phyloP scores from a whole-genome alignment of 345 rosid genomes.

The Melaleuca quinquenervia region DNA sequence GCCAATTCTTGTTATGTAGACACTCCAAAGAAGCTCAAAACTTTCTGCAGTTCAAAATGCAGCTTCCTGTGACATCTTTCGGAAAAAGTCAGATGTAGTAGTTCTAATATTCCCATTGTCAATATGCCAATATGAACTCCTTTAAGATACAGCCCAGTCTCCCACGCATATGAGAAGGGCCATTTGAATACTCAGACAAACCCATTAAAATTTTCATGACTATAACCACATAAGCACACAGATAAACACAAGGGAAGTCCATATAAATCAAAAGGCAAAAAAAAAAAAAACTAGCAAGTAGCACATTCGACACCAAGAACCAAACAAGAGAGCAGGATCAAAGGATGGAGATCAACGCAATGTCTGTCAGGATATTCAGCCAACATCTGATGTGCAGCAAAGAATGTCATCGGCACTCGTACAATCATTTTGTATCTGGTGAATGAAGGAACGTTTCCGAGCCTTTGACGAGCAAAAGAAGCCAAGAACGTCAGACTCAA shows the following conservation, averaged over 20 bases:
- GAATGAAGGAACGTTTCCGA: neutral
- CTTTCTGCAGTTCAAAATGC: neutral
- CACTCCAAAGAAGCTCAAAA: neutral
- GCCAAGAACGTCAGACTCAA: neutral
- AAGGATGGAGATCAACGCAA: neutral
- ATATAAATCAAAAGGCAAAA: neutral
- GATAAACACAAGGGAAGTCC: neutral
- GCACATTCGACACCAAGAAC: neutral
- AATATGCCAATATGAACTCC: neutral
- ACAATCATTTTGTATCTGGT: neutral
- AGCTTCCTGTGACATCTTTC: neutral
- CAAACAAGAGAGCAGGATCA: neutral
- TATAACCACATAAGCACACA: neutral
- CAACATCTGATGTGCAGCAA: constrained; percentile 7
- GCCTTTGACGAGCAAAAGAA: neutral
- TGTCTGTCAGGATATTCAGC: constrained; percentile 14
- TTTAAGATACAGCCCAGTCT: neutral
- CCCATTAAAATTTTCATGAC: neutral
- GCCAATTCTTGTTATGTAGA: neutral
- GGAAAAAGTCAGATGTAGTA: neutral
- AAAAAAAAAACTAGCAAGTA: neutral
- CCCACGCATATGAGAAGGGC: neutral
- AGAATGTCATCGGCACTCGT: neutral
- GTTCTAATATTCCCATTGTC: neutral
- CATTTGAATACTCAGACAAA: neutral